Conservation (phyloP, 345 rosid genomes). For the Iberis pinnata region DNA sequence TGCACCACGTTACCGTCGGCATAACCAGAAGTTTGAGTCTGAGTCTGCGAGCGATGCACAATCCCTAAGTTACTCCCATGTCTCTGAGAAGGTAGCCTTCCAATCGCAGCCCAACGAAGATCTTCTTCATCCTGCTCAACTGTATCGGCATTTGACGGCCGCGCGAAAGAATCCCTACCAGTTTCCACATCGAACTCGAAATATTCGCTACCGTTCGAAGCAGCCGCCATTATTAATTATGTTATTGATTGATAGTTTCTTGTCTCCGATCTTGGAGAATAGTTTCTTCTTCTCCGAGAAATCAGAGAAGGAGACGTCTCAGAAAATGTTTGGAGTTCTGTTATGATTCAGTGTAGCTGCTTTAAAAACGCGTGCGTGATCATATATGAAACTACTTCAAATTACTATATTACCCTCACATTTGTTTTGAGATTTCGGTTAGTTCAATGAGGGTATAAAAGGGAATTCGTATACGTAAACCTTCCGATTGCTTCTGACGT, state of each 20-base stretch:
- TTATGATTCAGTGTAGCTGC: slow-evolving; percentile 15
- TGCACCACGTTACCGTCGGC: slow-evolving; percentile 33
- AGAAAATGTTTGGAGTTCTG: neutral
- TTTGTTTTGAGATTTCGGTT: too few relatives aligned
- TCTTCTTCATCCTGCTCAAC: slow-evolving; percentile 66
- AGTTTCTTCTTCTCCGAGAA: neutral
- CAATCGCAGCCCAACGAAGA: slow-evolving; percentile 68
- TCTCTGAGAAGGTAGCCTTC: slow-evolving; percentile 58
- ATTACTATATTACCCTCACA: slow-evolving; percentile 5
- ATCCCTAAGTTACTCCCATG: slow-evolving; percentile 39
- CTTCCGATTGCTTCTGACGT: too few relatives aligned
- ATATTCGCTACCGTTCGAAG: slow-evolving; percentile 70
- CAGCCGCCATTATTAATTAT: slow-evolving; percentile 36
- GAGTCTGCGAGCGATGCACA: slow-evolving; percentile 37
- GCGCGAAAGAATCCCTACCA: slow-evolving; percentile 43
- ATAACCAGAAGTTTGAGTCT: slow-evolving; percentile 21
- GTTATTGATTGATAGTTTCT: neutral
- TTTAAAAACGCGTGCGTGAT: slow-evolving; percentile 14
- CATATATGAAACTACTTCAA: slow-evolving; percentile 1
- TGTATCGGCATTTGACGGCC: slow-evolving; percentile 62
- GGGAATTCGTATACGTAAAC: neutral
- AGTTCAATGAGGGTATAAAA: too few relatives aligned
- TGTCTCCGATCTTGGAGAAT: neutral
- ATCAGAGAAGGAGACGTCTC: slow-evolving; percentile 10
- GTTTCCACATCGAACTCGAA: slow-evolving; percentile 60